Evolutionary conservation across 2,329 filamentous ascomycete genomes (phyloP), one percentile per base, ranked within the genome.

Genomic region (Mollisia scopiformis): DNA sequence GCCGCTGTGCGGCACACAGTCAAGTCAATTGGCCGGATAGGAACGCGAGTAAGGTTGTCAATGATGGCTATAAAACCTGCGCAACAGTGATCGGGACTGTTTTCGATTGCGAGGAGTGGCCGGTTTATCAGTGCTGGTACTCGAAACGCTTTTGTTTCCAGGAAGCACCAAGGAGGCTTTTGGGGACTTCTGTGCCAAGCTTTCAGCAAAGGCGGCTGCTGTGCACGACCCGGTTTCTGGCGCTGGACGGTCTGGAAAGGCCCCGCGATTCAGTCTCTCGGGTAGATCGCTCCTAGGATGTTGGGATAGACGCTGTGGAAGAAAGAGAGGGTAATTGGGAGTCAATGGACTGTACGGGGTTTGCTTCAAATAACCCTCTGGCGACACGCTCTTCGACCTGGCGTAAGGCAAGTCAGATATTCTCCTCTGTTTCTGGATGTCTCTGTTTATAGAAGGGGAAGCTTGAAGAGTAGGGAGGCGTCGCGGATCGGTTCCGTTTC

Each of bases 401-500:
- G 19, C 33, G 30, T 16, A 43, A n/a, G 21, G 37, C 37, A n/a
- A 16, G 16, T 11, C 1, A 13, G 35, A 39, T 21, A 16, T 19
- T 3, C 2, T 14, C 43, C 43, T 47, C 28, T 25, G 25, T 47
- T 27, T 47, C 43, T 23, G 43, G 43, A 27, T 27, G 43, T 47
- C 43, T 25, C 25, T 47, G n/a, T 16, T 47, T 6, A 47, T 27
- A 47, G 43, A 25, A 5, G 1, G 2, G 31, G 16, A 10, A 10
- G 31, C 14, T n/a, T 5, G 16, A 25, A 30, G 33, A n/a, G 11
- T 19, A 16, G 3, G 35, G 33, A 37, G 28, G 51, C 51, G 25
- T 19, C 3, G 51, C 14, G 53, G 53, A 25, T 30, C 53, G 35
- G 35, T 30, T 56, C 53, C 53, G 53, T 55, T 55, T 55, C 37